A percentile compares a stretch with the other conserved stretches of the same genome.
Evolutionary conservation across 345 rosid genomes (phyloP).

Genomic region (Lepidium didymum): DNA sequence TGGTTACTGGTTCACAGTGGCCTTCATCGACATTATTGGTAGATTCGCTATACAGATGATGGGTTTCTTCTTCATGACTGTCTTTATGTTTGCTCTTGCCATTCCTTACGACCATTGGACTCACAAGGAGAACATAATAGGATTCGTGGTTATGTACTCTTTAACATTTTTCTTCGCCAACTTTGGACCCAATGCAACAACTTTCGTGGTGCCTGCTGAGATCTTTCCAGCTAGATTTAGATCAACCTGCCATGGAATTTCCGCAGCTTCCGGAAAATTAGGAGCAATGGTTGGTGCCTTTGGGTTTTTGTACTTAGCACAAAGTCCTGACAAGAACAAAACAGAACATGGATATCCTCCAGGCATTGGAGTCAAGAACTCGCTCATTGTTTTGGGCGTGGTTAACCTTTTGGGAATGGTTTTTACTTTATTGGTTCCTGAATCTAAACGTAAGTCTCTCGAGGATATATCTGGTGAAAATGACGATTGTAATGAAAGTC

Average conservation of each 20-base stretch:
- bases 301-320: slow-evolving; percentile 78
- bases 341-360: slow-evolving; percentile 85
- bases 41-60: too few relatives aligned
- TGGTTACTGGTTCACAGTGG: too few relatives aligned
- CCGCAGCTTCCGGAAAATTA: slow-evolving; percentile 78
- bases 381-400: slow-evolving; percentile 53
- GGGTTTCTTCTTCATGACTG: slow-evolving; percentile 92
- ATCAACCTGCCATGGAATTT: slow-evolving; percentile 86
- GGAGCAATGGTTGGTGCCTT: slow-evolving; percentile 92
- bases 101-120: slow-evolving; percentile 85
- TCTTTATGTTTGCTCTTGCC: slow-evolving; percentile 79
- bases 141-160: slow-evolving; percentile 64
- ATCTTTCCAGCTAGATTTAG: slow-evolving; percentile 84
- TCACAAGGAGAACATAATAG: slow-evolving; percentile 58
- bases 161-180: slow-evolving; percentile 83
- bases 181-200: slow-evolving; percentile 91
- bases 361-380: slow-evolving; percentile 79
- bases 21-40: too few relatives aligned
- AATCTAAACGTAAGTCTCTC: slow-evolving; percentile 73
- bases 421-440: slow-evolving; percentile 82
- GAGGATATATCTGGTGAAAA: slow-evolving; percentile 85
- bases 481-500: slow-evolving; percentile 23
- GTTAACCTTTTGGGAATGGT: slow-evolving; percentile 55
- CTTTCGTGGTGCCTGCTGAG: slow-evolving; percentile 87
- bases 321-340: slow-evolving; percentile 55